A percentile compares a stretch with the other conserved stretches of the same genome.
phyloP scores from a whole-genome alignment of 164 flowering plant species.

The Protea cynaroides region DNA sequence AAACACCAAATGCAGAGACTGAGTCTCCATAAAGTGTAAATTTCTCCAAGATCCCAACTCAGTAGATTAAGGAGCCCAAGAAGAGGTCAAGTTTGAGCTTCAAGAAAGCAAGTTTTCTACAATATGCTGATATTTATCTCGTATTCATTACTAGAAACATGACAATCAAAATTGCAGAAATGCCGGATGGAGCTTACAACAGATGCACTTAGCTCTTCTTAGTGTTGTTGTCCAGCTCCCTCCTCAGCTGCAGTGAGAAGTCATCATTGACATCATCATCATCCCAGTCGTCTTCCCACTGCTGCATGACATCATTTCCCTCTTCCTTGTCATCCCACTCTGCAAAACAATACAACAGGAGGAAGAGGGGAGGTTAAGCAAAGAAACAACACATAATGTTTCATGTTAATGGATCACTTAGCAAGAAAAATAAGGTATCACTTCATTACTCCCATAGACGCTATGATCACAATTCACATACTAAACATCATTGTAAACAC shows the following conservation, averaged over 20 bases:
- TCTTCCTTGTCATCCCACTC: constrained; percentile 61
- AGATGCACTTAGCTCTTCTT: constrained; percentile 32
- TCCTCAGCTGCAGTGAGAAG: constrained; percentile 59
- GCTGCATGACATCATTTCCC: constrained; percentile 48
- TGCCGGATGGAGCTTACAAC: not conserved
- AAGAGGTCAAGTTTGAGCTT: too few species aligned
- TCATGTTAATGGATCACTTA: too few species aligned
- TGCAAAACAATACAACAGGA: constrained; percentile 11
- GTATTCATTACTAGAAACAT: not conserved
- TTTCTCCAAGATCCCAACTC: too few species aligned
- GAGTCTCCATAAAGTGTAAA: too few species aligned
- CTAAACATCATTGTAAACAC: too few species aligned
- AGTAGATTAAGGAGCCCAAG: too few species aligned
- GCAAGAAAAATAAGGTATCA: too few species aligned
- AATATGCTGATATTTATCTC: not conserved
- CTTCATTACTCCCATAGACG: too few species aligned
- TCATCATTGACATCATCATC: constrained; percentile 76
- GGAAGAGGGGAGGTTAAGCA: not conserved
- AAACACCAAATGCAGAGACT: too few species aligned
- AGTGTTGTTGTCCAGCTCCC: constrained; percentile 50
- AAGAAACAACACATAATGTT: too few species aligned
- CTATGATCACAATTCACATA: too few species aligned
- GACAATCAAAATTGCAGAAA: not conserved
- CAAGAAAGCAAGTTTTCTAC: too few species aligned
- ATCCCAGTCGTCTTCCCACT: constrained; percentile 87